A percentile compares a stretch with the other conserved stretches of the same genome.
Conservation (phyloP, 441 rosid genomes). For the Rhodomyrtus psidioides region DNA sequence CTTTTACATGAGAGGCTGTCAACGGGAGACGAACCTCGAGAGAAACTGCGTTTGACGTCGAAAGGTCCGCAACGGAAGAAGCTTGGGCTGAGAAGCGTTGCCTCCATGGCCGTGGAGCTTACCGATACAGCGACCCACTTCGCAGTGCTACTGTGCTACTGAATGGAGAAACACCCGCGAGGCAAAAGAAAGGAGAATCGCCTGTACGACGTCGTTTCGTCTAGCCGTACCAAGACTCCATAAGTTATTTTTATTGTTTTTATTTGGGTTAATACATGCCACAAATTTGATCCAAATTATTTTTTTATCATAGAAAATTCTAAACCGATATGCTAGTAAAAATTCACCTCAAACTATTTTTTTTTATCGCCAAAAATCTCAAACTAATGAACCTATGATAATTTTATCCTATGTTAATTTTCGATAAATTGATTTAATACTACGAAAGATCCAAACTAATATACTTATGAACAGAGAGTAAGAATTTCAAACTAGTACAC, state of each 20-base stretch:
- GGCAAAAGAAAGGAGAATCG: background rate
- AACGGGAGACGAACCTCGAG: background rate
- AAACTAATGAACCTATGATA: too few species aligned
- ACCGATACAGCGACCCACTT: background rate
- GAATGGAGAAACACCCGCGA: background rate
- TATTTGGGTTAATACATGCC: background rate
- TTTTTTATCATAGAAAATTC: too few species aligned
- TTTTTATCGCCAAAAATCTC: too few species aligned
- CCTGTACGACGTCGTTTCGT: background rate
- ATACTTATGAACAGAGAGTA: too few species aligned
- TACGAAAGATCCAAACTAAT: too few species aligned
- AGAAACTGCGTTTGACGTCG: background rate
- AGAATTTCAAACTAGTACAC: too few species aligned
- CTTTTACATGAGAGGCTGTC: background rate
- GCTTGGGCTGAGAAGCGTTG: constrained; percentile 17
- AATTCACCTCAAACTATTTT: too few species aligned
- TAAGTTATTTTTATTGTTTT: background rate
- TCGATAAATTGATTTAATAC: too few species aligned
- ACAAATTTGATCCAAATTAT: too few species aligned
- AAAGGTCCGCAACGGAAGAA: constrained; percentile 11
- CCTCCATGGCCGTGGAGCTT: constrained; percentile 25
- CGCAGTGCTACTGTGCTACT: background rate
- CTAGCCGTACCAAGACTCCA: background rate
- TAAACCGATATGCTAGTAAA: too few species aligned
- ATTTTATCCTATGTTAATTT: too few species aligned